Conservation (phyloP, 208 protist genomes). For the Crithidia thermophila region DNA sequence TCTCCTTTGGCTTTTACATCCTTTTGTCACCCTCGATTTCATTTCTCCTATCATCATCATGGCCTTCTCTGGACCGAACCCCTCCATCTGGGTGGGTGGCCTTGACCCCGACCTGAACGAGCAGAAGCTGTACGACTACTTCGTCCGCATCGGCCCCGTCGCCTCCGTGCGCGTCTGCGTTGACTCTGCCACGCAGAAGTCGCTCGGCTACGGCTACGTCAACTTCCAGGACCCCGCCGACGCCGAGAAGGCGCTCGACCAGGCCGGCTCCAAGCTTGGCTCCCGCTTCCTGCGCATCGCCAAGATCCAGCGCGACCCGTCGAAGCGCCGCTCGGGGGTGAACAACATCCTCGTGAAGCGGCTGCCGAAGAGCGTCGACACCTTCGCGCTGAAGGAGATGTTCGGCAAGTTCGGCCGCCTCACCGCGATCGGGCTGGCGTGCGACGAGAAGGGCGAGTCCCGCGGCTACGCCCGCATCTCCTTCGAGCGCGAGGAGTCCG, state of each 20-base stretch:
- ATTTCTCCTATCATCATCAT: constrained; percentile 26
- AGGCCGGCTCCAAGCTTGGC: constrained; percentile 95
- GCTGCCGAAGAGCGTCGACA: constrained; percentile 96
- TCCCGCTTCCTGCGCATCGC: constrained; percentile 97
- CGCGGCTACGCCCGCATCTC: constrained; percentile 98
- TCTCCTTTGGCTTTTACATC: background rate
- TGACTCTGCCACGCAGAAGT: constrained; percentile 96
- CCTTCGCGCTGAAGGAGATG: constrained; percentile 94
- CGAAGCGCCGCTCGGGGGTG: constrained; percentile 96
- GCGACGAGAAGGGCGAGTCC: constrained; percentile 91
- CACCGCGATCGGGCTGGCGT: constrained; percentile 88
- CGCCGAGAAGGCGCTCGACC: constrained; percentile 98
- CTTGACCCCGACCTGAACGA: constrained; percentile 96
- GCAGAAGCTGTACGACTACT: constrained; percentile 97
- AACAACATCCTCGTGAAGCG: constrained; percentile 99
- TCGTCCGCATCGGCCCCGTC: constrained; percentile 97
- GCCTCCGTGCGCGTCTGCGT: constrained; percentile 98
- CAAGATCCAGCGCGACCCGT: constrained; percentile 98
- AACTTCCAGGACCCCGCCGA: constrained; percentile 98
- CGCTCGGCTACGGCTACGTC: constrained; percentile 99
- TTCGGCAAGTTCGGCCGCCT: constrained; percentile 96
- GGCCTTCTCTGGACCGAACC: constrained; percentile 77
- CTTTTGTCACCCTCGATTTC: background rate
- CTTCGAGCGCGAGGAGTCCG: constrained; percentile 95
- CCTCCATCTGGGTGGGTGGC: constrained; percentile 98